phyloP scores from a whole-genome alignment of 2,329 filamentous ascomycete genomes.

The Monascus ruber region DNA sequence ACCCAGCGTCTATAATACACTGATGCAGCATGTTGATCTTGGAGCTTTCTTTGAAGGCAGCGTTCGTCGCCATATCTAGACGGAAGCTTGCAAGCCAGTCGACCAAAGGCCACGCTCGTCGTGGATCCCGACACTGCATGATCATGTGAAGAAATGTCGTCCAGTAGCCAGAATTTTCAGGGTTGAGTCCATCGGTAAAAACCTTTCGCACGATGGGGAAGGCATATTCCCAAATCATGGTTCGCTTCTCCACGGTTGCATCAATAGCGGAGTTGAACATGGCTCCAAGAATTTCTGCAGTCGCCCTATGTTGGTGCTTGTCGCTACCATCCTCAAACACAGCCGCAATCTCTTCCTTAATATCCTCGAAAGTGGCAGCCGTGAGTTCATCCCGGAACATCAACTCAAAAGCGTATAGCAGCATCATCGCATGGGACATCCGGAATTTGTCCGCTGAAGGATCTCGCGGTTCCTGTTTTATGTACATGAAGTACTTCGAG shows the following conservation, averaged over 20 bases:
- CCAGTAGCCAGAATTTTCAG: constrained; percentile 93
- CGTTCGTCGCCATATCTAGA: constrained; percentile 87
- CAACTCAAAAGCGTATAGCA: constrained; percentile 83
- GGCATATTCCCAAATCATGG: constrained; percentile 75
- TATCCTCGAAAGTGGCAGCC: constrained; percentile 68
- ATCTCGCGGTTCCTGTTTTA: constrained; percentile 93
- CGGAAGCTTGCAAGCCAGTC: constrained; percentile 74
- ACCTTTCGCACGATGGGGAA: constrained; percentile 79
- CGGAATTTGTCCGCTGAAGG: constrained; percentile 72
- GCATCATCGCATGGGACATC: constrained; percentile 73
- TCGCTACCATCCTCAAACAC: constrained; percentile 89
- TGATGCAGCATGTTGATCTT: constrained; percentile 89
- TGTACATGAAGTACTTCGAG: constrained; percentile 73
- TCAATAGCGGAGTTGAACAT: constrained; percentile 72
- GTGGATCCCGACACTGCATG: constrained; percentile 78
- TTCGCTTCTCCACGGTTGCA: constrained; percentile 59
- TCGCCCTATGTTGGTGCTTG: constrained; percentile 94
- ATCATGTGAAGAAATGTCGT: constrained; percentile 84
- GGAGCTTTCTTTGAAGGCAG: constrained; percentile 96
- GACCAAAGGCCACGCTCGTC: constrained; percentile 74
- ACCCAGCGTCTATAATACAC: constrained; percentile 74
- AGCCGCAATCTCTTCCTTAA: constrained; percentile 65
- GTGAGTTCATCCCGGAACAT: constrained; percentile 67
- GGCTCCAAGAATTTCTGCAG: constrained; percentile 82
- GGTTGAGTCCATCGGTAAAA: constrained; percentile 83